phyloP scores from a whole-genome alignment of 768 basidiomycete genomes.

The Boletus sp. region DNA sequence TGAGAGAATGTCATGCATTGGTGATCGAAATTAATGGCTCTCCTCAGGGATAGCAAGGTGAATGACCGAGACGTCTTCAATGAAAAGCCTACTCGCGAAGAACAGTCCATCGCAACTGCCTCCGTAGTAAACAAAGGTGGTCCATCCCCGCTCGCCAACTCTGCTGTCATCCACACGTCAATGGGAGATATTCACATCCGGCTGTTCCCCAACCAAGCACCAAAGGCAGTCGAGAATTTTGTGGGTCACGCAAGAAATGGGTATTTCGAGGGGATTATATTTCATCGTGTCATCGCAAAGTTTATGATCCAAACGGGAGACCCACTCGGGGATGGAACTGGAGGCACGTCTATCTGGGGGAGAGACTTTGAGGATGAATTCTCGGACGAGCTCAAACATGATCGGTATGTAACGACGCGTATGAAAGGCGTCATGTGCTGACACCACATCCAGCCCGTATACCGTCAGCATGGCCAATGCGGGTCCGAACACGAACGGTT shows the following conservation, averaged over 20 bases:
- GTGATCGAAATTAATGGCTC: not conserved
- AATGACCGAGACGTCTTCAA: conserved; percentile 97
- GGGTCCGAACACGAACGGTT: conserved; percentile 87
- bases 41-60: conserved; percentile 71
- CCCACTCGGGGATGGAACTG: conserved; percentile 92
- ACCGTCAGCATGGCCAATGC: conserved; percentile 96
- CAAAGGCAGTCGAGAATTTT: conserved; percentile 97
- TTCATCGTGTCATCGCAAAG: conserved; percentile 97
- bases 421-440: not conserved
- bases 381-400: conserved; percentile 82
- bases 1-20: not conserved
- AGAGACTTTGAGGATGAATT: conserved; percentile 93
- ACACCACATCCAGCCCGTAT: conserved; percentile 63
- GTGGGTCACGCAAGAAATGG: conserved; percentile 85
- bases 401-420: conserved; percentile 52
- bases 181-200: conserved; percentile 89
- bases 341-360: conserved; percentile 89
- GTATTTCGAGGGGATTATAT: conserved; percentile 90
- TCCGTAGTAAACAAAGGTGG: conserved; percentile 46
- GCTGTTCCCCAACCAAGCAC: conserved; percentile 87
- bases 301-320: conserved; percentile 99
- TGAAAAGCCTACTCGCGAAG: conserved; percentile 94
- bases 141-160: conserved; percentile 69
- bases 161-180: conserved; percentile 92
- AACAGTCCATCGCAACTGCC: conserved; percentile 80